Evolutionary conservation across 768 basidiomycete genomes (phyloP).

Genomic region (Sporobolomyces pararoseus): DNA sequence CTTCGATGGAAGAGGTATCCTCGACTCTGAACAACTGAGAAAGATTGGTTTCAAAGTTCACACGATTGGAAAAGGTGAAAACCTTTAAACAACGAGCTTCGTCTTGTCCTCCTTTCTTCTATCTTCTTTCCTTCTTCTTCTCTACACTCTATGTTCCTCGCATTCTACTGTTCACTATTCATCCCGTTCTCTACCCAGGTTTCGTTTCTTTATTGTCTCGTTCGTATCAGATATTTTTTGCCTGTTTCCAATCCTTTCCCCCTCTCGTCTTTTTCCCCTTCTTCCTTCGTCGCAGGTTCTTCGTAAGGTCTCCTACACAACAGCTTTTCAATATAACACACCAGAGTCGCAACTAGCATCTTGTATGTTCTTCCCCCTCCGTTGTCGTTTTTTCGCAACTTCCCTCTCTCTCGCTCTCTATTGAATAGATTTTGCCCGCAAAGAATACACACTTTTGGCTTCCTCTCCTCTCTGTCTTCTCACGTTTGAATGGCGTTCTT

Average conservation of each 20-base stretch:
- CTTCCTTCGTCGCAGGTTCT: constrained; percentile 11
- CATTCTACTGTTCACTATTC: not conserved
- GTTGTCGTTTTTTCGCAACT: not conserved
- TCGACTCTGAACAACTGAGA: constrained; percentile 73
- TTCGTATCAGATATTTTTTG: too few relatives aligned
- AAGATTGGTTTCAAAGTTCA: constrained; percentile 77
- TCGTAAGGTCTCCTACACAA: not conserved
- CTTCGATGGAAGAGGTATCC: constrained; percentile 85
- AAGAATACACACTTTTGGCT: too few relatives aligned
- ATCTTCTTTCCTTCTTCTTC: not conserved
- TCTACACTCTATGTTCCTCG: not conserved
- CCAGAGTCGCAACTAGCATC: too few relatives aligned
- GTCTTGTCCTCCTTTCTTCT: not conserved
- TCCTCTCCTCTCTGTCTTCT: too few relatives aligned
- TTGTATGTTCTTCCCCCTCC: too few relatives aligned
- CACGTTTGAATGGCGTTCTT: too few relatives aligned
- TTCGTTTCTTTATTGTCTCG: not conserved
- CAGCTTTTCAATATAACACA: not conserved
- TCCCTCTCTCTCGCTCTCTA: too few relatives aligned
- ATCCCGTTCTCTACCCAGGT: not conserved
- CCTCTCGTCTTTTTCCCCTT: not conserved
- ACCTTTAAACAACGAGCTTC: constrained; percentile 12
- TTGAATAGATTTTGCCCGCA: too few relatives aligned
- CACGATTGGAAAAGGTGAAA: constrained; percentile 48
- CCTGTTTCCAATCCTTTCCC: too few relatives aligned